Percentiles rank a stretch among this genome's conserved stretches.
Conservation (phyloP, 2,329 filamentous ascomycete genomes). For the Apiospora marii region DNA sequence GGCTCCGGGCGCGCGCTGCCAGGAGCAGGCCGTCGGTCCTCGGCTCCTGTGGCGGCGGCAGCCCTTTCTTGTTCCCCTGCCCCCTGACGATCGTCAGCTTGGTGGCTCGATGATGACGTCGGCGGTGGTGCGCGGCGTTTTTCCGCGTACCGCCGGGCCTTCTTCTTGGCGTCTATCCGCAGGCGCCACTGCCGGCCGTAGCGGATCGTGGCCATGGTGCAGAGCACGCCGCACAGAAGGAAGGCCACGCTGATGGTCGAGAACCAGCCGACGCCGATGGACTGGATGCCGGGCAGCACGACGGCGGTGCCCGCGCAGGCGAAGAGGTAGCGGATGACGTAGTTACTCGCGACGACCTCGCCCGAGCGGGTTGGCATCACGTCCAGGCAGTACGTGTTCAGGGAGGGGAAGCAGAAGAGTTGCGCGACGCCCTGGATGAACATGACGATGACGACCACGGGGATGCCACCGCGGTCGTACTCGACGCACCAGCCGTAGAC, state of each 20-base stretch:
- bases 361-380: constrained; percentile 76
- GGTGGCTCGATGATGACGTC: constrained; percentile 5
- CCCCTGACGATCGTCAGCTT: background rate
- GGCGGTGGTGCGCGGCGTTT: constrained; percentile 25
- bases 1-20: background rate
- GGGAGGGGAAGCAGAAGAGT: constrained; percentile 76
- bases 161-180: constrained; percentile 42
- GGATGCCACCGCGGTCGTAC: constrained; percentile 57
- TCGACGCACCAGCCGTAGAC: constrained; percentile 66
- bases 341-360: constrained; percentile 83
- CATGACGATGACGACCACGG: constrained; percentile 74
- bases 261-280: constrained; percentile 83
- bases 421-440: constrained; percentile 79
- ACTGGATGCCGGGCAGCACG: constrained; percentile 76
- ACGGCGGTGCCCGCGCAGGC: constrained; percentile 74
- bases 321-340: constrained; percentile 79
- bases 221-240: constrained; percentile 46
- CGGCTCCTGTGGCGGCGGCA: background rate
- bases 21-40: background rate
- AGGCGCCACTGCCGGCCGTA: constrained; percentile 52
- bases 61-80: background rate
- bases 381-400: constrained; percentile 85
- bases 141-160: constrained; percentile 31
- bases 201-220: constrained; percentile 47
- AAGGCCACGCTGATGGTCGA: constrained; percentile 62